Base-by-base conservation (phyloP, 2,329 filamentous ascomycete species). In the Cordyceps sp. region DNA sequence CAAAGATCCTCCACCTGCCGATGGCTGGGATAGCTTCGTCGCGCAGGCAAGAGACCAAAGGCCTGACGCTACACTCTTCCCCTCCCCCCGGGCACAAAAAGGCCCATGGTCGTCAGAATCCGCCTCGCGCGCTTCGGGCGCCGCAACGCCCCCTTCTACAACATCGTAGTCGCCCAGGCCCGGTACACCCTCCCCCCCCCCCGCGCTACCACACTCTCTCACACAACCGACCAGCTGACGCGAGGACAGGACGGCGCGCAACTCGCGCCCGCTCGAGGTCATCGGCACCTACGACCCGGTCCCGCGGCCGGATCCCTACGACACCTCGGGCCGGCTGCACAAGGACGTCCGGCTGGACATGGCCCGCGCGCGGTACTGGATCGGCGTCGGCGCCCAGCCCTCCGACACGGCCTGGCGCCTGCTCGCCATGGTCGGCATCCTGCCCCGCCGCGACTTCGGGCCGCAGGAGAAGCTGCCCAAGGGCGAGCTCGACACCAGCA, bases 371-470 rank as follows among this genome's bases (percentile, higher is more conserved):
- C 78, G 79, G 55, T 98, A 98, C 62, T 98, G 90, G 90, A 67
- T 98, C 23, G 90, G 90, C 52, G 88, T 96, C 4, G 90, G 90
- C 1, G 90, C 90, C 34, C 90, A 98, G 59, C 90, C 90, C 9
- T 86, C 80, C 39, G 83, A 94, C 43, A 76, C 82, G 4, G 82
- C 80, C 23, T 93, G 86, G 86, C 69, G 83, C 50, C 55, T 96
- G 45, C 61, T 98, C 44, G 71, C 70, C 34, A 78, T 93, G 82
- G 83, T 86, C 35, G 43, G 58, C 18, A 50, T 58, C 25, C 32
- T 58, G 36, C 55, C 55, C 12, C 51, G 53, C 46, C 56, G 55
- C 45, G 19, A 42, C 12, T 56, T 55, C 39, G 54, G 52, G 32
- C 31, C 42, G 19, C 41, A 45, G 16, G 34, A 45, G 26, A 27